Evolutionary conservation across 2,329 filamentous ascomycete species (phyloP), one percentile per base, ranked within the genome.

Genomic region (Rutstroemia sp.): DNA sequence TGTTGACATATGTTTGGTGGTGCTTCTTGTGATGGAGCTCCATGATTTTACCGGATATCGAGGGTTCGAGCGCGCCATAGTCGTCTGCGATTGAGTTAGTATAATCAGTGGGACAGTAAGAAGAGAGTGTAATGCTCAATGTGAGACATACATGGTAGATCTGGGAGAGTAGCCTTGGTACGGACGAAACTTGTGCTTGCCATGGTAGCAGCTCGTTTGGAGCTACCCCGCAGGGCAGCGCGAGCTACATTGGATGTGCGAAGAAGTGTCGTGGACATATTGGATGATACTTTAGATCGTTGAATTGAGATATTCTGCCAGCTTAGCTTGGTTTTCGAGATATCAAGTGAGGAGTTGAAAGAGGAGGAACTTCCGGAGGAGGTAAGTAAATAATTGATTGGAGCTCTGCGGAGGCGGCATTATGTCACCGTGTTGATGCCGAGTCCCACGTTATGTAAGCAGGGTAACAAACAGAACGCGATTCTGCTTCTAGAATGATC

Each of bases 11-110:
- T 69, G 91, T 92, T 75, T 92, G 85, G 79, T 96, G 92, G 80
- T 96, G 91, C 75, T 91, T 92, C 76, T 82, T 86, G 82, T 96
- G 88, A 80, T 96, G 92, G 47, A 95, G 83, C 77, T 95, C 89
- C 92, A 96, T 96, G 78, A 96, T 96, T 76, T 94, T 84, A 72
- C 88, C 87, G 49, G 87, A 92, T 77, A 96, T 84, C 69, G 79
- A 70, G 51, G 83, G 83, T 77, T 99, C 94, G 67, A 99, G 90
- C 52, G 92, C 94, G 71, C 87, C 90, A 74, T 96, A 99, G 80
- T 96, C 94, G 72, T 97, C 92, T 96, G 64, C 37, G 14, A 4
- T 4, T 3, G 23, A 52, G 39, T 62, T 51, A 61, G 48, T 19
- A 37, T 8, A 44, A 37, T 2, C 38, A 3, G 18, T 19, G 12